Conservation (phyloP, 495 filamentous ascomycete species). For the Xylaria sp. region DNA sequence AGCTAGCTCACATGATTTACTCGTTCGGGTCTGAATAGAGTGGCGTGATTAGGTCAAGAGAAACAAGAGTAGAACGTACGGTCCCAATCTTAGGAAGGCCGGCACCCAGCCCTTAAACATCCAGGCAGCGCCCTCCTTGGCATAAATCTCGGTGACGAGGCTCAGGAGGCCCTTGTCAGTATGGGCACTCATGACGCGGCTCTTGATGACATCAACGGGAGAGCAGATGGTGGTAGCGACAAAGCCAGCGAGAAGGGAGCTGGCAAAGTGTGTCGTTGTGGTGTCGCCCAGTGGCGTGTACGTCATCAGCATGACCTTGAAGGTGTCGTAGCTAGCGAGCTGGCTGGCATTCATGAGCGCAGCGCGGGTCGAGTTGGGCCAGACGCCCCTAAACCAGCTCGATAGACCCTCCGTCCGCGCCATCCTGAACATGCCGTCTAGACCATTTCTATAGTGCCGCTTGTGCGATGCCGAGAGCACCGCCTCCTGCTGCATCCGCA, state of each 20-base stretch:
- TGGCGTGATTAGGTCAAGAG: background rate
- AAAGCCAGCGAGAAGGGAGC: slow-evolving; percentile 86
- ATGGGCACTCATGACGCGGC: slow-evolving; percentile 83
- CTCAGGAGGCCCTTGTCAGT: slow-evolving; percentile 64
- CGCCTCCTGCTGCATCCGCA: slow-evolving; percentile 97
- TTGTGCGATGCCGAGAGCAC: slow-evolving; percentile 75
- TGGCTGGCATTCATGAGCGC: slow-evolving; percentile 94
- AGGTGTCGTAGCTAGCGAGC: slow-evolving; percentile 88
- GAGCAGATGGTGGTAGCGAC: slow-evolving; percentile 95
- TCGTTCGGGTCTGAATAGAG: background rate
- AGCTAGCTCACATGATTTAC: background rate
- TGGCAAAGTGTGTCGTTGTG: slow-evolving; percentile 83
- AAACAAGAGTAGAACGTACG: slow-evolving; percentile 48
- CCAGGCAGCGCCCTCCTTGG: slow-evolving; percentile 82
- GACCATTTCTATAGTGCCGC: slow-evolving; percentile 86
- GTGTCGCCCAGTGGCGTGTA: slow-evolving; percentile 75
- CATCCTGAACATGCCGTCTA: slow-evolving; percentile 89
- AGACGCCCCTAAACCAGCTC: slow-evolving; percentile 84
- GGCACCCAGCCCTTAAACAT: slow-evolving; percentile 98
- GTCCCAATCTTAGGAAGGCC: slow-evolving; percentile 88
- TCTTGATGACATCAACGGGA: slow-evolving; percentile 98
- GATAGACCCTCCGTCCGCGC: slow-evolving; percentile 74
- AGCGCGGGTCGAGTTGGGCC: slow-evolving; percentile 88
- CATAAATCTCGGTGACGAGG: slow-evolving; percentile 71
- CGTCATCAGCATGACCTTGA: slow-evolving; percentile 79